These are phyloP conservation scores for Sclerotiophoma versabilis DNA, from an alignment of 2,329 filamentous ascomycete genomes.

Conservation along the genomic window DNA sequence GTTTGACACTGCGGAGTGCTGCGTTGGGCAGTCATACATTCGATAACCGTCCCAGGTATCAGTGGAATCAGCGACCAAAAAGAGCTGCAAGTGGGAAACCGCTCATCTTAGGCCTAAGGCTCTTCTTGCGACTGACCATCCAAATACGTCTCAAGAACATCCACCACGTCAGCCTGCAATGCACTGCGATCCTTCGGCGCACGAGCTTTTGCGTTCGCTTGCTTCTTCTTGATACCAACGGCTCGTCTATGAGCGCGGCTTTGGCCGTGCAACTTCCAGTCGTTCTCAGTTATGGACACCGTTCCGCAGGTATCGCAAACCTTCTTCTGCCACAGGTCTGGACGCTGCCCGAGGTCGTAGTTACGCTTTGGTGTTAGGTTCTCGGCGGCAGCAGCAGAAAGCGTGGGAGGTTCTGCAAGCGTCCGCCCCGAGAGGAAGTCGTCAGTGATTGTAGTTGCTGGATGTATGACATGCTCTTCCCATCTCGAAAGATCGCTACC, in stretches of 20 bases:
- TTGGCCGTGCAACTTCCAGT: slow-evolving; percentile 65
- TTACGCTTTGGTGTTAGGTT: slow-evolving; percentile 64
- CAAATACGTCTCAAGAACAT: slow-evolving; percentile 33
- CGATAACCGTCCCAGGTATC: not conserved
- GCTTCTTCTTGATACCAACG: slow-evolving; percentile 39
- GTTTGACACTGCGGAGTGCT: not conserved
- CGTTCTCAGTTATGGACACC: slow-evolving; percentile 61
- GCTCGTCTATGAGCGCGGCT: slow-evolving; percentile 61
- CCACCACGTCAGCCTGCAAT: slow-evolving; percentile 25
- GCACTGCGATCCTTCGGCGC: not conserved
- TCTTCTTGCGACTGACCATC: not conserved
- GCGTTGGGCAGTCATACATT: not conserved
- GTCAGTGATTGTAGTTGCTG: slow-evolving; percentile 68
- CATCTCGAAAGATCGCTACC: slow-evolving; percentile 73
- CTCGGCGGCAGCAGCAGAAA: slow-evolving; percentile 65
- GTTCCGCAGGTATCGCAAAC: slow-evolving; percentile 75
- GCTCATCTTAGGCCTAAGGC: not conserved
- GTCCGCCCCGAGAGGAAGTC: slow-evolving; percentile 65
- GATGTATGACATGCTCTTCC: slow-evolving; percentile 67
- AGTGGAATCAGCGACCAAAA: not conserved
- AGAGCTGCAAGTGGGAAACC: not conserved
- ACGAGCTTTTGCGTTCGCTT: slow-evolving; percentile 20
- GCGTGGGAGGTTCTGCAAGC: slow-evolving; percentile 60
- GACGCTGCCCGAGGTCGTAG: slow-evolving; percentile 53
- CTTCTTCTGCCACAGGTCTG: slow-evolving; percentile 58